A percentile compares a stretch with the other conserved stretches of the same genome.
phyloP scores from a whole-genome alignment of 768 basidiomycete genomes.

The Leucocoprinus sp. region DNA sequence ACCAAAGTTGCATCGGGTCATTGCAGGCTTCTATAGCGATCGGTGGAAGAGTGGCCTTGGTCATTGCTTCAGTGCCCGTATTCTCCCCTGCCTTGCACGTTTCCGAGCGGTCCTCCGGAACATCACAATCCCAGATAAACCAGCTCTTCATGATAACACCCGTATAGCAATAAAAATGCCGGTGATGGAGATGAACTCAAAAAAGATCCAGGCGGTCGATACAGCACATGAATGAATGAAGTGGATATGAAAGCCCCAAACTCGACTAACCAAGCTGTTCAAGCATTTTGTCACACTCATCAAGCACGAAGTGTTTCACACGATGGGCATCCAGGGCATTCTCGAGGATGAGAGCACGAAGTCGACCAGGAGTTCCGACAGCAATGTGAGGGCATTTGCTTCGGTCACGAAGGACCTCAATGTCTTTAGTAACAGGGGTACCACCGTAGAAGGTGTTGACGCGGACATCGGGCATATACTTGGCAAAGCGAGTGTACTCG shows the following conservation, averaged over 20 bases:
- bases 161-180: slow-evolving; percentile 12
- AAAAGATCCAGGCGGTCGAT: slow-evolving; percentile 25
- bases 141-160: not conserved
- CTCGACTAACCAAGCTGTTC: slow-evolving; percentile 99
- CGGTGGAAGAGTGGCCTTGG: slow-evolving; percentile 12
- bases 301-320: slow-evolving; percentile 98
- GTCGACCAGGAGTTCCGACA: slow-evolving; percentile 94
- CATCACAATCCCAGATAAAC: not conserved
- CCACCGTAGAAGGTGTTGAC: slow-evolving; percentile 98
- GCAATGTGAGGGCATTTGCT: slow-evolving; percentile 97
- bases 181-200: slow-evolving; percentile 4
- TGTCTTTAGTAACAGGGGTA: slow-evolving; percentile 88
- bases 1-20: slow-evolving; percentile 21
- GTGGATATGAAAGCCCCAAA: slow-evolving; percentile 42
- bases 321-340: slow-evolving; percentile 92
- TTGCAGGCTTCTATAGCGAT: not conserved
- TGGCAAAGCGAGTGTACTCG: slow-evolving; percentile 97
- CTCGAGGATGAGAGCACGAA: slow-evolving; percentile 93
- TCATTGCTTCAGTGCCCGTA: not conserved
- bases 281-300: slow-evolving; percentile 99
- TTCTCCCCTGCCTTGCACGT: slow-evolving; percentile 3
- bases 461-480: slow-evolving; percentile 99
- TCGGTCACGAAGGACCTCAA: slow-evolving; percentile 92
- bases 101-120: not conserved
- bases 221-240: slow-evolving; percentile 41